Evolutionary conservation across 177 flowering plant species (phyloP), one percentile per base, ranked within the genome.

Genomic region (Viscum album): DNA sequence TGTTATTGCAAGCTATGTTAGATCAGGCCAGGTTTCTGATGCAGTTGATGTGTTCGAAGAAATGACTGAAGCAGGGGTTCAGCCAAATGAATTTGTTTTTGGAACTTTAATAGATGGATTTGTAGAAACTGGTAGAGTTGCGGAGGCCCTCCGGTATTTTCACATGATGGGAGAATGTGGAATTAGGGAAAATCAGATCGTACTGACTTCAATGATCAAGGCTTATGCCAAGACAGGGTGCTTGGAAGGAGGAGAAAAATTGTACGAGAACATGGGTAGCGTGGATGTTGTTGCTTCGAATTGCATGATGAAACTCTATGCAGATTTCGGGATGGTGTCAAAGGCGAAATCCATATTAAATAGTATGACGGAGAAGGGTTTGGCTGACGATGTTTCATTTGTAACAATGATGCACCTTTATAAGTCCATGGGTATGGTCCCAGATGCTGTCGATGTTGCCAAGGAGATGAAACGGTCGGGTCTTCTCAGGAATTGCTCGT

Each of bases 81-180:
- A 79, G 75, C 92, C 96, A 26, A 93, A 89, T 79, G 96, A 87
- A 75, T 81, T 87, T 77, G 89, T 89, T 36, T 89, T 81, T 80
- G 97, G 97, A 6, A 74, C 89, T 69, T 74, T 93, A 77, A 85
- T 93, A 33, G 80, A 93, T 83, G 96, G 89, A 34, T 89, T 83
- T 83, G 90, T 92, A 19, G 94, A 86, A 75, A 73, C 76, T 72
- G 92, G 97, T 10, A 73, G 69, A 6, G 80, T 83, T 56, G 91
- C 87, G 79, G 96, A 89, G 74, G 96, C 96, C 71, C 76, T 86
- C 59, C 71, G 66, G 43, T 93, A 86, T 75, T 86, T 79, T 74
- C 81, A 59, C 29, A 34, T 52, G 72, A 88, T 90, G 97, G 79
- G 85, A 77, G 85, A 83, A 73, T 73, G 71, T 59, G 94, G 94